Evolutionary conservation across 2,329 filamentous ascomycete genomes (phyloP), one percentile per base, ranked within the genome.

Genomic region (Fusarium illudens): DNA sequence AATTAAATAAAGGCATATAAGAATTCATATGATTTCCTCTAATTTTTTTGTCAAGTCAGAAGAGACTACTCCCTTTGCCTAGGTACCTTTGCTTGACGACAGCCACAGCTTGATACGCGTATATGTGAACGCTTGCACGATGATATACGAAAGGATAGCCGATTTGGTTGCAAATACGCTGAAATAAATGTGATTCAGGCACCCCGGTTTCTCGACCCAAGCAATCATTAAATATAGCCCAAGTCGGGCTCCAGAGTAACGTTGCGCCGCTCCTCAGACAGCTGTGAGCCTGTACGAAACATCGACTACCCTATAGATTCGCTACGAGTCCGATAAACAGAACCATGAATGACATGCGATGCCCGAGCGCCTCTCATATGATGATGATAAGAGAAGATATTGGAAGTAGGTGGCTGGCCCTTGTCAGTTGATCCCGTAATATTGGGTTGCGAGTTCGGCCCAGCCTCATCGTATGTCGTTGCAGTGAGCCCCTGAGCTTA

Each of bases 221-320:
- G 20, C 12, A 49, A 22, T 17, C 39, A n/a, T 44, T 25, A 32
- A 22, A 17, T 22, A 32, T 17, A 27, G 29, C 46, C 30, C 32
- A 29, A 27, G 7, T 36, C 32, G 20, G 25, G 4, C 25, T 17
- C 20, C 22, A 10, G 33, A 39, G 32, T 19, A 29, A 20, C 19
- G 20, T 17, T 53, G 33, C 12, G 49, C 32, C 22, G 20, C 13
- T 36, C 33, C 37, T 42, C 30, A 20, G 49, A 32, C 30, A 20
- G 50, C 25, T 53, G 37, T 49, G 22, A 51, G 62, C 30, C 39
- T 64, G 17, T 33, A 48, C 22, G 33, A 22, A 36, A 34, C 19
- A 19, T 19, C 12, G 4, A 3, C 37, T 71, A 67, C 62, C 67
- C 67, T 67, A 50, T 20, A 65, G 33, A 52, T 15, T 32, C 8